Evolutionary conservation across 305 asterid genomes (phyloP).

Genomic region (Solanum aculeatissimum): DNA sequence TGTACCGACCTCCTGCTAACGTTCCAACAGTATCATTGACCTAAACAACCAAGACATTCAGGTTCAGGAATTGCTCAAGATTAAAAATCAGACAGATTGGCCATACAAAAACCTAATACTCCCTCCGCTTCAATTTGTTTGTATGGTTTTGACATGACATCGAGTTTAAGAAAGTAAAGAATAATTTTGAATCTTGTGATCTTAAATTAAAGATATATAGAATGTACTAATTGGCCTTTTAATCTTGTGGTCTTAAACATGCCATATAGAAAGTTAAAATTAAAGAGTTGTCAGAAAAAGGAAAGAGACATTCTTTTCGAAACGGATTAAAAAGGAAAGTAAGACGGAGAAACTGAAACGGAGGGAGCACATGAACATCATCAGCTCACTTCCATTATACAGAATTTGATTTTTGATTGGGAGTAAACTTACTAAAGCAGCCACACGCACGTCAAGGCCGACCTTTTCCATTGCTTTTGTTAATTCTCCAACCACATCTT

Average conservation of each 20-base stretch:
- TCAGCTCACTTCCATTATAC: not conserved
- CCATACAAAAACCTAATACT: not conserved
- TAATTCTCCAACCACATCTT: slow-evolving; percentile 69
- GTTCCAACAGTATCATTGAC: slow-evolving; percentile 95
- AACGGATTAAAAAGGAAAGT: too few relatives aligned
- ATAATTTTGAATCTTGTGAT: too few relatives aligned
- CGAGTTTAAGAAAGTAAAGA: too few relatives aligned
- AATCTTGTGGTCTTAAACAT: too few relatives aligned
- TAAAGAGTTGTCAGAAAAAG: too few relatives aligned
- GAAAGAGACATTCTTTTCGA: too few relatives aligned
- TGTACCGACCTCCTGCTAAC: slow-evolving; percentile 71
- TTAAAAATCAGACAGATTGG: not conserved
- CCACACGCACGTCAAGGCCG: slow-evolving; percentile 65
- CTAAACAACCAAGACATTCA: slow-evolving; percentile 20
- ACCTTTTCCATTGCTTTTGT: slow-evolving; percentile 65
- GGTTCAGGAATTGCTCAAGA: not conserved
- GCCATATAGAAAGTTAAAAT: too few relatives aligned
- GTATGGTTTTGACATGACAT: too few relatives aligned
- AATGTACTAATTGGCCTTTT: too few relatives aligned
- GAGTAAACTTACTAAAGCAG: slow-evolving; percentile 57
- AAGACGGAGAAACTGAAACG: too few relatives aligned
- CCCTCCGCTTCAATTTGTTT: too few relatives aligned
- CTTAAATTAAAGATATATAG: too few relatives aligned
- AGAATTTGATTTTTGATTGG: not conserved
- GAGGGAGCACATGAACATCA: not conserved